Evolutionary conservation across 1,284 basidiomycete genomes (phyloP).

Genomic region (Sphaerobolus stellatus): DNA sequence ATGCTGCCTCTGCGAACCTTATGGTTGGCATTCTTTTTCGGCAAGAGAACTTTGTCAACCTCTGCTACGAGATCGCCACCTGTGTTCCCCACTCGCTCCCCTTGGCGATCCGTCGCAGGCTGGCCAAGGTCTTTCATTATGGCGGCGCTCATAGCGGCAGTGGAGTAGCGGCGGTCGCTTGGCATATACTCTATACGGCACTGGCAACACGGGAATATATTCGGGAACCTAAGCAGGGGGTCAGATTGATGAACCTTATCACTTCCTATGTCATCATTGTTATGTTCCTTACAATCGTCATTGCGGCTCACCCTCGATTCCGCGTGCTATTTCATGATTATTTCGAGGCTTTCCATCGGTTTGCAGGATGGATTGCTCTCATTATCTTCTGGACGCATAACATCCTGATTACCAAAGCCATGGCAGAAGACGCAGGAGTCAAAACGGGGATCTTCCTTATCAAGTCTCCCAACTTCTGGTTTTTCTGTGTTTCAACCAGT

Average conservation of each 20-base stretch:
- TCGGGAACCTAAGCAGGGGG: not conserved
- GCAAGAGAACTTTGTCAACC: slow-evolving; percentile 38
- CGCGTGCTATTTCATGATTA: not conserved
- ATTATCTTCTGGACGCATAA: not conserved
- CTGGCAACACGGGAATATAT: not conserved
- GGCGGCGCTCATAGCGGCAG: slow-evolving; percentile 1
- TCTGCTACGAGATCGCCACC: slow-evolving; percentile 32
- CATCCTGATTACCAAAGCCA: not conserved
- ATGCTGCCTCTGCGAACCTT: slow-evolving; percentile 36
- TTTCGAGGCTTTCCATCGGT: slow-evolving; percentile 2
- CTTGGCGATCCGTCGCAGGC: slow-evolving; percentile 28
- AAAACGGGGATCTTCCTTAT: too few species aligned
- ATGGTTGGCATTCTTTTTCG: slow-evolving; percentile 36
- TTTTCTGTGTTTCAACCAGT: slow-evolving; percentile 33
- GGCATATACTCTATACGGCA: not conserved
- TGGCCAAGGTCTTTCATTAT: slow-evolving; percentile 37
- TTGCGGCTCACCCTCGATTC: not conserved
- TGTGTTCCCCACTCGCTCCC: slow-evolving; percentile 32
- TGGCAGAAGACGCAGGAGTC: too few species aligned
- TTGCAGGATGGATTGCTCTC: not conserved
- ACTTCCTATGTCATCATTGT: not conserved
- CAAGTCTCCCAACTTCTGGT: slow-evolving; percentile 34
- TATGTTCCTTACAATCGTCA: not conserved
- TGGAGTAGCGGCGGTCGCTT: not conserved
- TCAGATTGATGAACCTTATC: not conserved